Evolutionary conservation across 2,329 filamentous ascomycete species (phyloP), one percentile per base, ranked within the genome.

Genomic region (Chrysosphaeria jannelii): DNA sequence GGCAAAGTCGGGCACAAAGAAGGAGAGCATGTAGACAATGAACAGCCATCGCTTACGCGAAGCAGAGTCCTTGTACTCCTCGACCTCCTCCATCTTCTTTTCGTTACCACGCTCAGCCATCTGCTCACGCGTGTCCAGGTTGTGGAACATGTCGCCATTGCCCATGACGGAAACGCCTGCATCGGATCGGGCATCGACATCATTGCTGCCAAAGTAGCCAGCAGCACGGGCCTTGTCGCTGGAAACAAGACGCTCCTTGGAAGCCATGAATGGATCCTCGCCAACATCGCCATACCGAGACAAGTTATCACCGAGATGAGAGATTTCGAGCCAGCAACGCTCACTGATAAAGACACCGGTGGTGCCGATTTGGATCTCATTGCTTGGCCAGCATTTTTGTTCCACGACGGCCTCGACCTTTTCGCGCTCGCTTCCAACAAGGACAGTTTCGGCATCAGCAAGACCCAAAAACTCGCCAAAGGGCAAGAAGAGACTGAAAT

Each of bases 301-400:
- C 5, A 10, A 10, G 19, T 7, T 5, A 22, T 79, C 71, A 10
- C 57, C 53, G 2, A 89, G 51, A 31, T 71, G 69, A 8, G 78
- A 64, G 30, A 93, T 58, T 37, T 91, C 78, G 33, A 85, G 60
- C 85, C 85, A 97, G 48, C 78, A 90, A 28, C 76, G 57, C 45
- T 97, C 85, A 38, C 81, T 93, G 14, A 97, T 51, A 46, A 97
- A 97, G 5, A 97, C 65, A 30, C 85, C 85, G 1, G 85, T 97
- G 19, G 71, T 74, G 23, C 85, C 85, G 23, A 90, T 63, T 27
- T 72, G 62, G 4, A 85, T 75, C 46, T 97, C 85, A 32, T 91
- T 91, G 25, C 56, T 57, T 2, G 79, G 75, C 85, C 85, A 97
- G 35, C 70, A 65, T 46, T 72, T 81, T 38, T 81, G 76, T 29